Base-by-base conservation (phyloP, 73 alveolate species). In the Durusdinium trenchii region DNA sequence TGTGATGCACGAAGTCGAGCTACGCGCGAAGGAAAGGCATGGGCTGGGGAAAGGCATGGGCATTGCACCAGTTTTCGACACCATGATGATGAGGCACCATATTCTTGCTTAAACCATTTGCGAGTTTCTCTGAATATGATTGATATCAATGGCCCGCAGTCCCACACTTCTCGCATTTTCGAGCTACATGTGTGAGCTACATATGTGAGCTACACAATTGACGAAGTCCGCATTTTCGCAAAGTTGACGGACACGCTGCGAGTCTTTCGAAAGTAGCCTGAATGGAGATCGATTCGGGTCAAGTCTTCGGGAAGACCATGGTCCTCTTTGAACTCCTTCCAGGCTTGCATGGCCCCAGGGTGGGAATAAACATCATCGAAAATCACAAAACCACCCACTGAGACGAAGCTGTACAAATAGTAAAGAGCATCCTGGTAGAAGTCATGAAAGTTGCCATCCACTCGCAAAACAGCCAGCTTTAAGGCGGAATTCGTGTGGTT, bases 361-460 rank as follows among this genome's bases (percentile, higher is more conserved):
- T 5, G 23, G n/a, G 64, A 35, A 18, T 45, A 43, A 20, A 81
- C 47, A 23, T 81, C 92, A 47, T 81, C 92, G 32, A 81, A 81
- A 30, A 81, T 81, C 2, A 81, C 92, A 81, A 45, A 81, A 20
- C 92, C 92, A 32, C 92, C 92, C n/a, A 81, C 92, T 26, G 67
- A 47, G 46, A 81, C 92, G 43, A 81, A 81, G 71, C 52, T 26
- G 69, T 81, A 81, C 83, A 81, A 32, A 42, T 81, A 81, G 43
- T 46, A 81, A 62, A 81, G 67, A 30, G 92, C 92, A 81, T 81
- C 92, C 43, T 81, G 92, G 36, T 81, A 54, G 26, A 67, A 45
- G 32, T 43, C 92, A n/a, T 81, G 32, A 45, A 45, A 81, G 43
- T 81, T 81, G 28, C 71, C 71, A 6, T 81, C 92, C 42, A 81